Evolutionary conservation across 148 eudicot species (phyloP).

Genomic region (Salicornia ramosissima): DNA sequence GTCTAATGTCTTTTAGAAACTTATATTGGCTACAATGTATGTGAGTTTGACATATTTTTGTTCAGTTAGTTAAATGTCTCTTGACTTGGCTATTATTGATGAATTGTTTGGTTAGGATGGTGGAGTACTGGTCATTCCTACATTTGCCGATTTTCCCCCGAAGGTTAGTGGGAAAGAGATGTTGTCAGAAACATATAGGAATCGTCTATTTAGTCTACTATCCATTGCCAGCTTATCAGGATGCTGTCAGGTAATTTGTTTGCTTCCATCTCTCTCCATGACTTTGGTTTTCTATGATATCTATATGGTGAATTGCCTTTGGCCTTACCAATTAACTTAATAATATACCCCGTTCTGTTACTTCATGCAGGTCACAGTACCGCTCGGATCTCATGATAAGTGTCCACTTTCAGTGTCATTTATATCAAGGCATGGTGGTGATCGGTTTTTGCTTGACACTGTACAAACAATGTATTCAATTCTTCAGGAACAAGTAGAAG

Average conservation of each 20-base stretch:
- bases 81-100: conserved; percentile 1
- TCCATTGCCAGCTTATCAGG: conserved; percentile 93
- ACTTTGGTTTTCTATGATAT: neutral
- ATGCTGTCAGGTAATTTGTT: conserved; percentile 78
- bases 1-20: neutral
- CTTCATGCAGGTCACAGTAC: conserved; percentile 59
- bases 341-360: conserved; percentile 10
- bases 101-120: conserved; percentile 57
- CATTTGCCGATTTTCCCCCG: conserved; percentile 61
- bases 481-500: conserved; percentile 60
- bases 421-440: conserved; percentile 85
- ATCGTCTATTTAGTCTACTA: conserved; percentile 50
- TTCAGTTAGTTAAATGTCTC: neutral
- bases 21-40: neutral
- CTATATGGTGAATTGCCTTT: neutral
- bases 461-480: conserved; percentile 57
- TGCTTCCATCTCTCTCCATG: neutral
- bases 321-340: neutral
- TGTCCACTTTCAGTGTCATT: conserved; percentile 82
- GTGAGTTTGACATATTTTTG: neutral
- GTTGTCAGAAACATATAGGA: conserved; percentile 49
- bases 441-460: conserved; percentile 74
- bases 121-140: conserved; percentile 79
- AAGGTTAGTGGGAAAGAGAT: conserved; percentile 73
- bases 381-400: conserved; percentile 68